Conservation (phyloP, 2,329 filamentous ascomycete genomes). For the Cytospora schulzeri region DNA sequence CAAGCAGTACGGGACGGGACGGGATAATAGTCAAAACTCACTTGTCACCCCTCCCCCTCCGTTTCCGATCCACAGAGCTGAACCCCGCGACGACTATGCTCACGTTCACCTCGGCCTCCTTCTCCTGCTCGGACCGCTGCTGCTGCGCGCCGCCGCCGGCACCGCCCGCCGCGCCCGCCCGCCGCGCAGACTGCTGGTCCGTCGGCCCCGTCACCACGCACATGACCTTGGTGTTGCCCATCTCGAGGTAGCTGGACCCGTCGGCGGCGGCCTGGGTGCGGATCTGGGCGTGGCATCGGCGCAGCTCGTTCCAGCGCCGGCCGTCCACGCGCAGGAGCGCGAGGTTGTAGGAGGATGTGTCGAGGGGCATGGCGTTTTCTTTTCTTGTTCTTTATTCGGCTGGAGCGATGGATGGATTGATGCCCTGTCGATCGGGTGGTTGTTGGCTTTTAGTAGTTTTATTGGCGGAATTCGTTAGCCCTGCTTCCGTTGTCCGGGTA, state of each 20-base stretch:
- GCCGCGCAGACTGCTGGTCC: slow-evolving; percentile 52
- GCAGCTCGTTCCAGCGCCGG: slow-evolving; percentile 95
- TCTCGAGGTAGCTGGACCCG: slow-evolving; percentile 90
- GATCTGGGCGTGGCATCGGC: slow-evolving; percentile 84
- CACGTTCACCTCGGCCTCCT: slow-evolving; percentile 72
- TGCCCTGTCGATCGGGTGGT: too few species aligned
- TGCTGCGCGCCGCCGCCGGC: slow-evolving; percentile 38
- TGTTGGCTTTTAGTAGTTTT: too few species aligned
- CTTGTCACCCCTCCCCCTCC: slow-evolving; percentile 76
- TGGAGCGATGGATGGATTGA: neutral
- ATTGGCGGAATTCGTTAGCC: too few species aligned
- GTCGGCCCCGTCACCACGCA: slow-evolving; percentile 86
- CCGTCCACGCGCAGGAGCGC: slow-evolving; percentile 82
- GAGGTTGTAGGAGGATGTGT: slow-evolving; percentile 88
- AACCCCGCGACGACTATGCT: slow-evolving; percentile 87
- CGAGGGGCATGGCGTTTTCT: slow-evolving; percentile 76
- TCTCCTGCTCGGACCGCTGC: slow-evolving; percentile 35
- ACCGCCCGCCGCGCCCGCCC: slow-evolving; percentile 50
- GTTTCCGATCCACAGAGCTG: slow-evolving; percentile 81
- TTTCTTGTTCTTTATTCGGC: neutral
- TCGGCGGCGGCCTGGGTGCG: slow-evolving; percentile 91
- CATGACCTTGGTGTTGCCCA: slow-evolving; percentile 97
- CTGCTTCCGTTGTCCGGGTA: too few species aligned
- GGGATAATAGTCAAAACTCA: slow-evolving; percentile 51
- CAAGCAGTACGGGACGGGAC: neutral